phyloP scores from a whole-genome alignment of 192 early-diverging fungal species.

The Linnemannia hyalina region DNA sequence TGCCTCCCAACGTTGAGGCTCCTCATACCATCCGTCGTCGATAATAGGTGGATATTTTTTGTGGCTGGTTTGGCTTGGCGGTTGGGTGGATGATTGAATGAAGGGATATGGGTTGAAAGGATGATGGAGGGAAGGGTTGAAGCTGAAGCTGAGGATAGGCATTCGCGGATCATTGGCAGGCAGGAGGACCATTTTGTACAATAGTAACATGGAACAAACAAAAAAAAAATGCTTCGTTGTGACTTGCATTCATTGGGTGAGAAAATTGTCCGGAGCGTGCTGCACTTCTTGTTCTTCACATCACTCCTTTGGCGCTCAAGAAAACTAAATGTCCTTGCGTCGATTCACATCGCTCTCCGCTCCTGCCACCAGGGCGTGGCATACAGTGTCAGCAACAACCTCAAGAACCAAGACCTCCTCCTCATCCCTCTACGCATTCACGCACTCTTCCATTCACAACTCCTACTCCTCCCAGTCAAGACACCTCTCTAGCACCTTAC shows the following conservation, averaged over 20 bases:
- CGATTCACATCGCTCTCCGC: background rate
- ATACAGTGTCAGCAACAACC: background rate
- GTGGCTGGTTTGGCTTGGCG: background rate
- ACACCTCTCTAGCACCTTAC: background rate
- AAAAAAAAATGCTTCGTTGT: background rate
- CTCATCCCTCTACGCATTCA: background rate
- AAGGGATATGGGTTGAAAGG: background rate
- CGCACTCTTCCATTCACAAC: background rate
- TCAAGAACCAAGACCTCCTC: background rate
- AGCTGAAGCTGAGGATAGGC: background rate
- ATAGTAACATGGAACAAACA: background rate
- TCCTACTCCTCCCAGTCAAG: background rate
- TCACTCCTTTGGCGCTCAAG: background rate
- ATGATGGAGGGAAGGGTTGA: background rate
- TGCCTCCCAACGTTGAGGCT: conserved; percentile 16
- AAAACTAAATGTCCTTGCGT: background rate
- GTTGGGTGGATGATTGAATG: background rate
- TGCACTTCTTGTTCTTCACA: background rate
- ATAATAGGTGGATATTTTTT: conserved; percentile 12
- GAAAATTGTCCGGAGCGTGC: background rate
- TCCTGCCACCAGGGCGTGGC: background rate
- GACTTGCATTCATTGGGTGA: background rate
- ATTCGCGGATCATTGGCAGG: background rate
- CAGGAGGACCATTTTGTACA: background rate
- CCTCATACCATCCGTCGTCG: conserved; percentile 10